phyloP scores from a whole-genome alignment of 106 monocot species.

The Dendrobium catenatum region DNA sequence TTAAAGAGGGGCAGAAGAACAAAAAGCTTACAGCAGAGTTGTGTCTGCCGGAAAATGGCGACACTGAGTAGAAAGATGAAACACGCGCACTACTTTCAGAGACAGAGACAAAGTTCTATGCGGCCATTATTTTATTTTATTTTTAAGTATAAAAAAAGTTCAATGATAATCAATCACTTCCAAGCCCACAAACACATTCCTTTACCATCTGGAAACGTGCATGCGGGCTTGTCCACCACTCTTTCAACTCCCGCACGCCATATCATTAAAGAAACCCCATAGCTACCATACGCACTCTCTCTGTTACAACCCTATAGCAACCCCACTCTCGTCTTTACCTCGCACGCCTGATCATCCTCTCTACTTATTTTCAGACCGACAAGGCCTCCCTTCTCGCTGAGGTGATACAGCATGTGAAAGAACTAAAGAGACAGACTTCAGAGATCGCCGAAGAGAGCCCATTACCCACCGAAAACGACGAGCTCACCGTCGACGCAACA shows the following conservation, averaged over 20 bases:
- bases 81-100: slow-evolving; percentile 47
- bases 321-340: neutral
- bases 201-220: neutral
- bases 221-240: neutral
- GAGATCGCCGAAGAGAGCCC: slow-evolving; percentile 58
- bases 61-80: slow-evolving; percentile 26
- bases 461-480: slow-evolving; percentile 79
- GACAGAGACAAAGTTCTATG: slow-evolving; percentile 15
- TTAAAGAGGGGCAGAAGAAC: slow-evolving; percentile 15
- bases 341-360: neutral
- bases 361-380: slow-evolving; percentile 51
- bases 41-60: slow-evolving; percentile 18
- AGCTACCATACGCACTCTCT: neutral
- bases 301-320: neutral
- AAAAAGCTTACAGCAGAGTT: slow-evolving; percentile 24
- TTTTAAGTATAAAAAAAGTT: neutral
- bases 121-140: too few relatives aligned
- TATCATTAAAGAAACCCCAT: slow-evolving; percentile 9
- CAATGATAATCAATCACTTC: neutral
- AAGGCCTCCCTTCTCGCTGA: slow-evolving; percentile 93
- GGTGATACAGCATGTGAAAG: slow-evolving; percentile 94
- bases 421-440: slow-evolving; percentile 79
- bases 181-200: neutral
- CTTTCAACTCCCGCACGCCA: neutral
- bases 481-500: slow-evolving; percentile 67